These are phyloP conservation scores for Candida manassasensis DNA, from an alignment of 805 yeast genomes.

Conservation along the genomic window DNA sequence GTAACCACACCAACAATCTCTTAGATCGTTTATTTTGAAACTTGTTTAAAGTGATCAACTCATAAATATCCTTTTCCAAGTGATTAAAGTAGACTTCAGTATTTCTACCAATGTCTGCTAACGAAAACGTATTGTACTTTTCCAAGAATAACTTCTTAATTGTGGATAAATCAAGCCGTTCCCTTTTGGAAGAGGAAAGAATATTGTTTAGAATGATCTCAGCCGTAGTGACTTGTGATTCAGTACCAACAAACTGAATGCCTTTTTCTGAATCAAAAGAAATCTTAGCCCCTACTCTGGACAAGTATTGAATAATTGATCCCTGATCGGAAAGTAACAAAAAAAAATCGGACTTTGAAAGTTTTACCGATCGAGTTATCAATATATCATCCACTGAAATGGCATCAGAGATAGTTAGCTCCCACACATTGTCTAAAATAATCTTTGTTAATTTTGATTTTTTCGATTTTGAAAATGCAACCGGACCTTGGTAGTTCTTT, in stretches of 20 bases:
- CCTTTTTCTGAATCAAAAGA: conserved; percentile 27
- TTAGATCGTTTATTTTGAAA: conserved; percentile 31
- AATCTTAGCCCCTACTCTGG: conserved; percentile 38
- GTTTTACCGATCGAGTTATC: conserved; percentile 24
- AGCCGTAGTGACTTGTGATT: conserved; percentile 39
- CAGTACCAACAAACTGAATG: conserved; percentile 38
- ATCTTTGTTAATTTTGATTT: conserved; percentile 14
- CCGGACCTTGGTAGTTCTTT: conserved; percentile 2
- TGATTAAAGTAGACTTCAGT: conserved; percentile 34
- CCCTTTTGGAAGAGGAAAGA: conserved; percentile 13
- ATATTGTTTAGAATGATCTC: conserved; percentile 33
- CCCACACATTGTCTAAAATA: conserved; percentile 36
- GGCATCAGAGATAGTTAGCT: conserved; percentile 15
- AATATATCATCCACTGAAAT: conserved; percentile 28
- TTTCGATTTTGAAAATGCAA: conserved; percentile 2
- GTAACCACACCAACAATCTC: conserved; percentile 35
- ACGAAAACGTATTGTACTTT: conserved; percentile 23
- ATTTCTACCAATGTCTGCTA: conserved; percentile 21
- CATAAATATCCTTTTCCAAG: conserved; percentile 22
- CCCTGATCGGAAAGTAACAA: conserved; percentile 38
- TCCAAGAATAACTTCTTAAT: conserved; percentile 8
- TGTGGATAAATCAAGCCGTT: conserved; percentile 2
- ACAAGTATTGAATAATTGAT: conserved; percentile 32
- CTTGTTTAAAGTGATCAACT: conserved; percentile 23
- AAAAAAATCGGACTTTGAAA: conserved; percentile 37